Conservation (phyloP, 371 early-diverging fungal genomes). For the Circinella umbellata region DNA sequence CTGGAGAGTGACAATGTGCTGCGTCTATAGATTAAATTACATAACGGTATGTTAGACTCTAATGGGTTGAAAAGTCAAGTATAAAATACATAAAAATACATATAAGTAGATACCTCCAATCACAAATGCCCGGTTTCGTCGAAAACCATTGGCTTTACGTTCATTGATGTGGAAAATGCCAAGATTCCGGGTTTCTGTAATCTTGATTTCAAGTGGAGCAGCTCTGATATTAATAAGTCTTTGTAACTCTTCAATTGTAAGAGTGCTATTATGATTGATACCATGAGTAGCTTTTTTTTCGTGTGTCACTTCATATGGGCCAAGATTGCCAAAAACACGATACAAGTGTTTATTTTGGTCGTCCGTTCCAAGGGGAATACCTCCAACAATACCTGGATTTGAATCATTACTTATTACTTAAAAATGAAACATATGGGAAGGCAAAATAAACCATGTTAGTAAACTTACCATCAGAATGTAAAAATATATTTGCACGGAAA, state of each 20-base stretch:
- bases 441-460: not conserved
- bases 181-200: conserved; percentile 14
- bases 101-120: conserved; percentile 36
- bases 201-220: conserved; percentile 11
- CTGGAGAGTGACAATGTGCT: conserved; percentile 53
- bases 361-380: no score
- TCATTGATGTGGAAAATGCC: conserved; percentile 46
- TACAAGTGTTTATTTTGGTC: no score
- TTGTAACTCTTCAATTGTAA: conserved; percentile 8
- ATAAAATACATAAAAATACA: no score
- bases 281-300: no score
- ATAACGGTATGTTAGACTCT: no score
- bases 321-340: no score
- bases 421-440: no score
- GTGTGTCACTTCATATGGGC: no score
- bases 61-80: no score
- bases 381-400: not conserved
- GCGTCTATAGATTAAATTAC: conserved; percentile 26
- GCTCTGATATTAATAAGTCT: conserved; percentile 4
- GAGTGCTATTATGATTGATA: no score
- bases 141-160: conserved; percentile 45
- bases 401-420: no score
- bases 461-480: conserved; percentile 1
- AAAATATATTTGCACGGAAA: conserved; percentile 10
- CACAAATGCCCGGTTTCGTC: conserved; percentile 38